These are phyloP conservation scores for Pestalotiopsis sp. DNA, from an alignment of 2,329 filamentous ascomycete genomes.

Conservation along the genomic window DNA sequence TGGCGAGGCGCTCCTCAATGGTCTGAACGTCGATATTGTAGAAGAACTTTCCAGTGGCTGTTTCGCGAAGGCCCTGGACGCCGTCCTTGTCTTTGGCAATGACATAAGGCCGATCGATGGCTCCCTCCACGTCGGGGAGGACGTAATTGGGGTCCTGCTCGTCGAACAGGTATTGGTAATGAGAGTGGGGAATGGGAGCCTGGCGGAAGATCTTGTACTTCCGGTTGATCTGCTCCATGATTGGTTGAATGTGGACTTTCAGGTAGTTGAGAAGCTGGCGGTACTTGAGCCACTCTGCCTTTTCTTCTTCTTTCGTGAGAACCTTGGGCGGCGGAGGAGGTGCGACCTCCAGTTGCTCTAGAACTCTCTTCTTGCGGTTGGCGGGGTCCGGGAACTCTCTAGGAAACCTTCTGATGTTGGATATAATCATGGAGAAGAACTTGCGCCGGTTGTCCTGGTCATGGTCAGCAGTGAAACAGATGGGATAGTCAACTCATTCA, in stretches of 20 bases:
- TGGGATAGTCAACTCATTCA: neutral
- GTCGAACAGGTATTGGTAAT: conserved; percentile 80
- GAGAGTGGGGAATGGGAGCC: conserved; percentile 71
- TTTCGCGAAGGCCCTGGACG: conserved; percentile 73
- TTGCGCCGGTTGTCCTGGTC: conserved; percentile 64
- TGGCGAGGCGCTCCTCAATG: conserved; percentile 94
- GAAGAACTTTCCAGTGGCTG: conserved; percentile 77
- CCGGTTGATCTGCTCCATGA: conserved; percentile 94
- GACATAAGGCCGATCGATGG: conserved; percentile 72
- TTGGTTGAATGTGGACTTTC: conserved; percentile 86
- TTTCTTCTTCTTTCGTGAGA: conserved; percentile 76
- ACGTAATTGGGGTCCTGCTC: conserved; percentile 76
- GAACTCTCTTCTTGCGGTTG: conserved; percentile 80
- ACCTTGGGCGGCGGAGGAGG: conserved; percentile 68
- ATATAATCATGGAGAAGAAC: conserved; percentile 75
- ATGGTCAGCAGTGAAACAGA: conserved; percentile 26
- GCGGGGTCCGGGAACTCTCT: conserved; percentile 83
- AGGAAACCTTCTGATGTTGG: conserved; percentile 77
- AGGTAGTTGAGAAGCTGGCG: conserved; percentile 80
- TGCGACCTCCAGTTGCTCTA: conserved; percentile 76
- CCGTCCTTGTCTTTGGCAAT: conserved; percentile 79
- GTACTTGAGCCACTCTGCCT: conserved; percentile 78
- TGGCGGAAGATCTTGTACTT: conserved; percentile 88
- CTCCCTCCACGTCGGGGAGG: conserved; percentile 55
- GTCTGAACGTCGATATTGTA: conserved; percentile 88